These are phyloP conservation scores for Alliaria petiolata DNA, from an alignment of 345 rosid species.

Conservation along the genomic window DNA sequence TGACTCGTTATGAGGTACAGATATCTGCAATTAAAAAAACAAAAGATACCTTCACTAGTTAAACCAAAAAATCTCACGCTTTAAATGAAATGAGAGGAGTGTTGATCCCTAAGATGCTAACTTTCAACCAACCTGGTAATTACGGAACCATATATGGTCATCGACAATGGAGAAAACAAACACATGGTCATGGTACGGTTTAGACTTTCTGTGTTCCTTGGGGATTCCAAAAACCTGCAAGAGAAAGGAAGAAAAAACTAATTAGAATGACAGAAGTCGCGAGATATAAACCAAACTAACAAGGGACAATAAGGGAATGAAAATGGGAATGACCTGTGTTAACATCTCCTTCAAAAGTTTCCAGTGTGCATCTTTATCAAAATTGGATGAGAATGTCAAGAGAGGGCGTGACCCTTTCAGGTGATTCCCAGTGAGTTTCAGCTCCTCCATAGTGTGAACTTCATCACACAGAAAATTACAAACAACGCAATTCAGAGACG, in stretches of 20 bases:
- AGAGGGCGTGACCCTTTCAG: constrained; percentile 82
- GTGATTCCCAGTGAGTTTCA: constrained; percentile 96
- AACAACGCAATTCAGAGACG: not conserved
- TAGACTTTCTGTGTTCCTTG: constrained; percentile 84
- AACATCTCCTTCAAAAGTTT: constrained; percentile 90
- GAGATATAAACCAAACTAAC: not conserved
- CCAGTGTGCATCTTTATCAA: constrained; percentile 85
- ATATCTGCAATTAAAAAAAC: constrained; percentile 44
- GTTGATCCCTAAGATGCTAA: constrained; percentile 4
- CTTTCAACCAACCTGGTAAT: constrained; percentile 72
- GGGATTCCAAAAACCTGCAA: constrained; percentile 82
- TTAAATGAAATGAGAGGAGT: not conserved
- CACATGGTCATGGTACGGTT: constrained; percentile 95
- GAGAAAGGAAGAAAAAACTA: not conserved
- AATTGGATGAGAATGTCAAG: constrained; percentile 79
- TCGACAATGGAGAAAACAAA: constrained; percentile 93
- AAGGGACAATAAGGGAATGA: not conserved
- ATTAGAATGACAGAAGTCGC: not conserved
- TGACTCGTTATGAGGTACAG: constrained; percentile 89
- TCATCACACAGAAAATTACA: not conserved
- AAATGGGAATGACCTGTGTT: constrained; percentile 47
- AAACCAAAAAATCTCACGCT: not conserved
- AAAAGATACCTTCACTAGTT: not conserved
- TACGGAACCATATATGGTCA: constrained; percentile 97
- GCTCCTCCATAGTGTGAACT: constrained; percentile 97